Evolutionary conservation across 1,284 basidiomycete genomes (phyloP), one percentile per base, ranked within the genome.

Genomic region (Rhodotorula sp.): DNA sequence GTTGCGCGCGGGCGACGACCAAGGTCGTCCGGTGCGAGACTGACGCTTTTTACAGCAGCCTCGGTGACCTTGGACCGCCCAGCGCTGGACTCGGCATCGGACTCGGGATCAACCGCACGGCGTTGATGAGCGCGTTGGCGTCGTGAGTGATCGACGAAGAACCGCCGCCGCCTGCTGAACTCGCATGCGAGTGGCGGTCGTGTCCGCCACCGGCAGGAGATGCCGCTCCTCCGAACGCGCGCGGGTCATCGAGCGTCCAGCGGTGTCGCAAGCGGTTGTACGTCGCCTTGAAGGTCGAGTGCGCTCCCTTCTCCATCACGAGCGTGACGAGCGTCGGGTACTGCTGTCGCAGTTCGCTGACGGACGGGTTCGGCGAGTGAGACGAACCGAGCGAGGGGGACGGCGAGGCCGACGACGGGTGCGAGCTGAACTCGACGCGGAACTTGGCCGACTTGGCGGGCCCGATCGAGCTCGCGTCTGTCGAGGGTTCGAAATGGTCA

Each of bases 231-330:
- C 31, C 48, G 14, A 10, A 5, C 2, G 12, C 14, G 31, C 70
- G 66, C 16, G 73, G 73, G 58, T 67, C 64, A 56, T 74, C 73
- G 61, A 74, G 70, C 55, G 75, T 69, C 94, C 93, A 97, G 34
- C 88, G 85, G 48, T 87, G 85, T 77, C 88, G 86, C 77, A 95
- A 80, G 72, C 85, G 85, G 77, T 86, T 86, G 83, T 89, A 90
- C 26, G 93, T 84, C 18, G 85, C 83, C 80, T 88, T 88, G 83
- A 95, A 93, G 62, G 89, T 89, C 71, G 89, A 88, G 78, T 89
- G 83, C 6, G 92, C 90, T 21, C 93, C 93, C 81, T 93, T 95
- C 84, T 95, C 93, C 76, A 93, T 90, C 31, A 91, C 85, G 79
- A 95, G 84, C 58, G 88, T 86, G 73, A 95, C 80, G 59, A 84